Percentiles rank a stretch among this genome's conserved stretches.
Conservation (phyloP, 305 asterid species). For the Vinca major region DNA sequence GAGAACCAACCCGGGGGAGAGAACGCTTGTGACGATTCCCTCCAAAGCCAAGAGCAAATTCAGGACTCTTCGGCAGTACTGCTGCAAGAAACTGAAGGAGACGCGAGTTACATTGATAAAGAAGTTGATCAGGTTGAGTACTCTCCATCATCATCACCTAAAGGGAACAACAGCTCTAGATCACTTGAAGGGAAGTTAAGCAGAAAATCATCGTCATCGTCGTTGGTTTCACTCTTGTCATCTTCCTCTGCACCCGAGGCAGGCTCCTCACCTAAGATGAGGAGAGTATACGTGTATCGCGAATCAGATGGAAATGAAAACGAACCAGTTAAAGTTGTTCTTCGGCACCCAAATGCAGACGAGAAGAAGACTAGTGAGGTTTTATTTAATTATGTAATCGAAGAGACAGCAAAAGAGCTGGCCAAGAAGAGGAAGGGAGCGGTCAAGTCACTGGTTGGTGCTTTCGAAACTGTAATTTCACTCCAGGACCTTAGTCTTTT, state of each 20-base stretch:
- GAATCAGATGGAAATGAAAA: conserved; percentile 8
- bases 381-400: conserved; percentile 27
- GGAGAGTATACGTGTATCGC: conserved; percentile 9
- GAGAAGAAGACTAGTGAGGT: conserved; percentile 9
- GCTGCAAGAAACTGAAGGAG: conserved; percentile 2
- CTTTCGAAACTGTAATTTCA: conserved; percentile 44
- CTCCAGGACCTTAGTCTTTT: conserved; percentile 23
- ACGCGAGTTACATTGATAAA: background rate
- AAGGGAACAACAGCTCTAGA: background rate
- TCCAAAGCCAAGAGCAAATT: conserved; percentile 2
- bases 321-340: conserved; percentile 16
- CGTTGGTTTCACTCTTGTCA: background rate
- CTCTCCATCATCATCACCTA: conserved; percentile 1
- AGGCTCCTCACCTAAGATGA: conserved; percentile 13
- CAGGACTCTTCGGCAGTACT: background rate
- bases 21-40: background rate
- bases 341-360: conserved; percentile 16
- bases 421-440: conserved; percentile 24
- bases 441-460: conserved; percentile 50
- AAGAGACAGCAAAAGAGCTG: conserved; percentile 28
- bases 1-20: background rate
- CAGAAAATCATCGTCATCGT: background rate
- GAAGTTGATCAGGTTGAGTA: background rate
- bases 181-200: background rate
- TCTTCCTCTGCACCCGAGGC: conserved; percentile 8